Conservation (phyloP, 2,329 filamentous ascomycete genomes). For the Trichoderma cornu-damae region DNA sequence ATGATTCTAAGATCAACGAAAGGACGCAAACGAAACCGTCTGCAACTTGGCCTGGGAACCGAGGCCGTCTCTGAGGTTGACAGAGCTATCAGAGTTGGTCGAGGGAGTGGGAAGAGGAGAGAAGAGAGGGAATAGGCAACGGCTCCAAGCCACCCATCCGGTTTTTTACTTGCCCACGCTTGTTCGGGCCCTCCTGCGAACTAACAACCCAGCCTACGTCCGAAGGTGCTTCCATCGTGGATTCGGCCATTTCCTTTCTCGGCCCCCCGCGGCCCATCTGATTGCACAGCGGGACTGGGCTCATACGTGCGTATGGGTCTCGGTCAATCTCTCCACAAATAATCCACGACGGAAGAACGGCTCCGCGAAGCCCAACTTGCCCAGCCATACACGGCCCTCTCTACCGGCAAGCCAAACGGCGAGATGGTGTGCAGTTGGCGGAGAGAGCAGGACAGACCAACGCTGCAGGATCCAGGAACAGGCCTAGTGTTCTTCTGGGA, state of each 20-base stretch:
- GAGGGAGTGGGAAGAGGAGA: conserved; percentile 4
- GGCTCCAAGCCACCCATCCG: conserved; percentile 1
- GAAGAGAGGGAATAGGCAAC: not conserved
- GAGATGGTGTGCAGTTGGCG: conserved; percentile 3
- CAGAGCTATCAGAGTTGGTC: conserved; percentile 27
- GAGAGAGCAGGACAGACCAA: not conserved
- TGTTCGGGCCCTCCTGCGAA: conserved; percentile 2
- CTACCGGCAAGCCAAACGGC: not conserved
- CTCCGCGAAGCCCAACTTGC: not conserved
- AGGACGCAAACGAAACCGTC: conserved; percentile 37
- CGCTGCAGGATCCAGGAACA: conserved; percentile 29
- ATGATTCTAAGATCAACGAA: conserved; percentile 35
- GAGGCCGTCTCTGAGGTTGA: conserved; percentile 28
- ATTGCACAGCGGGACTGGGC: not conserved
- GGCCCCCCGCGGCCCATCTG: conserved; percentile 16
- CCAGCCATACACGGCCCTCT: not conserved
- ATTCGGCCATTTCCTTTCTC: conserved; percentile 26
- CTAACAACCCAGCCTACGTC: conserved; percentile 7
- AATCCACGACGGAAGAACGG: not conserved
- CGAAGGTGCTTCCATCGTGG: conserved; percentile 16
- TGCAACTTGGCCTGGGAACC: conserved; percentile 31
- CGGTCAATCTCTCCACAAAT: conserved; percentile 15
- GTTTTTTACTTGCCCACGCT: conserved; percentile 19
- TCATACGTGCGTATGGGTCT: not conserved
- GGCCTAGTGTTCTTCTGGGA: conserved; percentile 25